Base-by-base conservation (phyloP, 768 basidiomycete genomes). In the Leccinum uliginosum region DNA sequence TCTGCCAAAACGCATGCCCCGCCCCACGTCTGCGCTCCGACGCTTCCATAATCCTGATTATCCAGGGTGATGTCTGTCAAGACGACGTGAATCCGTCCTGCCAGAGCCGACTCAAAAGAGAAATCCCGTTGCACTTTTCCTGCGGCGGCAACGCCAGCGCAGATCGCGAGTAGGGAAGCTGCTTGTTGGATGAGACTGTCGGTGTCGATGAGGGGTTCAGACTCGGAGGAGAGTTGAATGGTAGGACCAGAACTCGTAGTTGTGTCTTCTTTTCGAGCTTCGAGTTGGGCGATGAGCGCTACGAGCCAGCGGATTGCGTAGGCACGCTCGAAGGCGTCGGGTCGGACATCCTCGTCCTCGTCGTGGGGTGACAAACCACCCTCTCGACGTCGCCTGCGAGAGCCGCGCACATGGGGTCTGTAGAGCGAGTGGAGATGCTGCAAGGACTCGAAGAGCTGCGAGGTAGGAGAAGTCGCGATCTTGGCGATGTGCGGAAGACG, bases 1-100 rank as follows among this genome's bases (percentile, higher is more conserved):
- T 91, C 87, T 0, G 91, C 82, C 54, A 95, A 77, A 7, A 94
- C 82, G 61, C 87, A 91, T 3, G 90, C 87, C 10, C 87, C 83
- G 4, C 91, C 91, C 93, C 92, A 95, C 0, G 91, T 94, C 72
- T 93, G 92, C 26, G 90, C 85, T 1, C 92, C 92, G 17, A 92
- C 83, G 54, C 84, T 87, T 12, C 75, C 73, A 59, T 83, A 86
- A 61, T 90, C 86, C n/a, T 78, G 73, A 54, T 89, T 85, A 50
- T 85, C 80, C 44, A 92, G 71, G 2, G 89, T 83, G 2, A 84
- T 78, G 67, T 93, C 92, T 29, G 76, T 83, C 50, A 94, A 63
- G 51, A 74, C 66, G 11, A 88, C 72, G 11, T 71, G 62, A 38
- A 77, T 61, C 46, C 56, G 40, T 45, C 62, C 63, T 7, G 12